Base-by-base conservation (phyloP, 1,139 yeast species). In the Candida neerlandica region DNA sequence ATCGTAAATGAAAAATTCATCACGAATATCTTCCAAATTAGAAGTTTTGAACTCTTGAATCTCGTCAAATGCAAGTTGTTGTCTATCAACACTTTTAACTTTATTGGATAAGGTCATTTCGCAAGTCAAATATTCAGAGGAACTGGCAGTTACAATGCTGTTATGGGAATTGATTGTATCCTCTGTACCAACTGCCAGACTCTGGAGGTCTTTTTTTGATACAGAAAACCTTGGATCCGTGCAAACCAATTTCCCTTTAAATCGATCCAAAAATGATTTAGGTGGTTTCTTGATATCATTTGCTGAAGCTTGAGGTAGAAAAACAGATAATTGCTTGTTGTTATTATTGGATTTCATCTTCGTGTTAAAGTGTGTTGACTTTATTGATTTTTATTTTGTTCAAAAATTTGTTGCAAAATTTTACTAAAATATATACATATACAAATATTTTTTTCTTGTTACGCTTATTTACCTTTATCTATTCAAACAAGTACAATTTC, bases 401-500 rank as follows among this genome's bases (percentile, higher is more conserved):
- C 33, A 29, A 2, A 29, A 11, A 12, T 9, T 29, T 29, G 33
- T 29, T 29, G 23, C 33, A 29, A 29, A 29, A 29, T 29, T 29
- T 29, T 29, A 4, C n/a, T 29, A 4, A 29, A 1, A 29, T 6
- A 12, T 29, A 12, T 27, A 27, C 30, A 27, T 40, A 29, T 21
- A 40, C 32, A 27, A 34, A 9, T 23, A 11, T 29, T 29, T n/a
- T 21, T 21, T 21, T 21, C 23, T 21, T 21, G 23, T 21, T 21
- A 21, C 6, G 23, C 6, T 21, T 21, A 21, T 6, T 4, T 21
- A 21, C 6, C 23, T 4, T 18, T 16, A n/a, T 45, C 41, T 57
- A 71, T 50, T 71, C 74, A 59, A 78, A 86, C 49, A 91, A 65
- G 63, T 87, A 89, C 0, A 85, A 83, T 63, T 91, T 91, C n/a